A percentile compares a stretch with the other conserved stretches of the same genome.
phyloP scores from a whole-genome alignment of 768 basidiomycete genomes.

The Lepiota brunneoincarnata region DNA sequence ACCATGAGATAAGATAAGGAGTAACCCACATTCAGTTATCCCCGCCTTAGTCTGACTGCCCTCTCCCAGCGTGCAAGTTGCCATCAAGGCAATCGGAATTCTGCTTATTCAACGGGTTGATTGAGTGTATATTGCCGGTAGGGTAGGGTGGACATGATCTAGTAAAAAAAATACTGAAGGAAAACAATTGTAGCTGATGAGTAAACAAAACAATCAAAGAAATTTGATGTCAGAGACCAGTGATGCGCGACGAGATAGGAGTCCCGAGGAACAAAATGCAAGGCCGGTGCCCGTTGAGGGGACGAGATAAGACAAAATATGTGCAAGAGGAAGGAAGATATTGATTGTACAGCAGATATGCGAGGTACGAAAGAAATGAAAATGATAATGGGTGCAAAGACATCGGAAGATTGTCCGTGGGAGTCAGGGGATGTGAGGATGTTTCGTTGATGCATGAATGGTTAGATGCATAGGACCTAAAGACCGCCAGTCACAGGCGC shows the following conservation, averaged over 20 bases:
- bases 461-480: background rate
- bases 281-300: constrained; percentile 3
- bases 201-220: background rate
- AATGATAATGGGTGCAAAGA: constrained; percentile 4
- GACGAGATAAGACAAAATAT: constrained; percentile 11
- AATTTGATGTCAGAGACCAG: constrained; percentile 4
- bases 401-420: background rate
- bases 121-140: background rate
- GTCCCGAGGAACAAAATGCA: constrained; percentile 6
- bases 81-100: background rate
- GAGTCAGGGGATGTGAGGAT: background rate
- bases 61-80: too few relatives aligned
- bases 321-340: constrained; percentile 19
- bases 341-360: constrained; percentile 8
- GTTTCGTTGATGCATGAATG: background rate
- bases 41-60: too few relatives aligned
- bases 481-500: background rate
- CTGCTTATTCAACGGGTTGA: background rate
- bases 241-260: background rate
- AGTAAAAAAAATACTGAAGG: background rate
- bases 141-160: constrained; percentile 1
- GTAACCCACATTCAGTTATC: too few relatives aligned
- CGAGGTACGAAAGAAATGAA: background rate
- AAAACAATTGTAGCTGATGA: background rate
- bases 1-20: background rate